Evolutionary conservation across 345 rosid genomes (phyloP).

Genomic region (Luvunga scandens): DNA sequence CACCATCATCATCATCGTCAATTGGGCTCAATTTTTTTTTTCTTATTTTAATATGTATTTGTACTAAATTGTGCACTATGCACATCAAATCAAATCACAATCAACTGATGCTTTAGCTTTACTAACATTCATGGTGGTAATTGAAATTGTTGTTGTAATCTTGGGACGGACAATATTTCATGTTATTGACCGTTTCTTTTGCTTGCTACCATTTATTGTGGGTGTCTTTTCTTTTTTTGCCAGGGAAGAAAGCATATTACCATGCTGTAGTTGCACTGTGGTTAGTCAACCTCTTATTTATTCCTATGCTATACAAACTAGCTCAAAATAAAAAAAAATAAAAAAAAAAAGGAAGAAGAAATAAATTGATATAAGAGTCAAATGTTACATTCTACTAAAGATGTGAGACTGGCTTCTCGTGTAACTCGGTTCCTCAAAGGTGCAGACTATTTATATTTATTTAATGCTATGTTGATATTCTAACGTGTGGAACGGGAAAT

Average conservation of each 20-base stretch:
- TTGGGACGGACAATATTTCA: not conserved
- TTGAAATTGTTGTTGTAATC: not conserved
- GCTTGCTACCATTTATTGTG: constrained; percentile 1
- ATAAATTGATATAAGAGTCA: too few species aligned
- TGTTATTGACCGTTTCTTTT: not conserved
- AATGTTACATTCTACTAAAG: too few species aligned
- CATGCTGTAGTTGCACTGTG: not conserved
- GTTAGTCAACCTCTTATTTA: constrained; percentile 10
- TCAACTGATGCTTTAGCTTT: not conserved
- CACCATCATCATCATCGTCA: not conserved
- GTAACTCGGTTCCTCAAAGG: not conserved
- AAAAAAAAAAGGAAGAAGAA: too few species aligned
- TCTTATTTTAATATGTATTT: not conserved
- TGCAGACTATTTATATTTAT: not conserved
- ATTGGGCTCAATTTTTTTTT: not conserved
- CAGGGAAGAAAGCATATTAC: constrained; percentile 10
- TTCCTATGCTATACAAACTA: not conserved
- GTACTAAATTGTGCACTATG: not conserved
- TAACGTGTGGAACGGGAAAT: not conserved
- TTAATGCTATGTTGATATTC: too few species aligned
- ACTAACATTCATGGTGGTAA: not conserved
- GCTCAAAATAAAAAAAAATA: too few species aligned
- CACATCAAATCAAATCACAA: not conserved
- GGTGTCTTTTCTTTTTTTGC: not conserved
- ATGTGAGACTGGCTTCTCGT: too few species aligned